Percentiles rank a stretch among this genome's conserved stretches.
Evolutionary conservation across 148 eudicot genomes (phyloP).

Genomic region (Fagopyrum tataricum): DNA sequence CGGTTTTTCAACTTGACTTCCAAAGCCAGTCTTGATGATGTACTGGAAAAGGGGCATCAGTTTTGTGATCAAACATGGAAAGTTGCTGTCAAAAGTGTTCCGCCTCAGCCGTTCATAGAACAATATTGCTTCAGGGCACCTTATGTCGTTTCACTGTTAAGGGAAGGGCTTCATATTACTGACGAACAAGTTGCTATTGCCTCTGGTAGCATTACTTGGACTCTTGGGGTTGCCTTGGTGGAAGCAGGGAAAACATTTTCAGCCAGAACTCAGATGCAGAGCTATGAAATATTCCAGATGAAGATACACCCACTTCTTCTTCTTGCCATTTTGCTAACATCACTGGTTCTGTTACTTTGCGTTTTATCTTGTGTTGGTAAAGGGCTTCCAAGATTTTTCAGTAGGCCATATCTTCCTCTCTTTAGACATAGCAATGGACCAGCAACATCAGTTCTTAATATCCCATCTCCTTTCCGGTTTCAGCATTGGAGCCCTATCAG

Average conservation of each 20-base stretch:
- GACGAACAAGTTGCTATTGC: constrained; percentile 68
- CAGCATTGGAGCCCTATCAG: constrained; percentile 71
- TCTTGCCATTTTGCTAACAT: constrained; percentile 46
- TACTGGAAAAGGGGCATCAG: constrained; percentile 70
- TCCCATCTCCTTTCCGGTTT: constrained; percentile 60
- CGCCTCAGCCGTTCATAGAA: constrained; percentile 92
- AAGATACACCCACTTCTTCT: constrained; percentile 63
- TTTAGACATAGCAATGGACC: constrained; percentile 51
- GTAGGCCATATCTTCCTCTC: constrained; percentile 60
- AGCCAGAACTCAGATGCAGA: constrained; percentile 30
- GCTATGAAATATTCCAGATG: constrained; percentile 48
- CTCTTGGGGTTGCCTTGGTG: constrained; percentile 86
- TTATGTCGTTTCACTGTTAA: constrained; percentile 61
- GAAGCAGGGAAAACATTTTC: constrained; percentile 90
- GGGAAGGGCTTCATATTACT: constrained; percentile 85
- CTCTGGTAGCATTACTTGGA: constrained; percentile 98
- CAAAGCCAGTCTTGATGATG: constrained; percentile 79
- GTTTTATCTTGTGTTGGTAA: constrained; percentile 56
- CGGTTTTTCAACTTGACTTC: constrained; percentile 85
- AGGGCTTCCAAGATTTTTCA: constrained; percentile 48
- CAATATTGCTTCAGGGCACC: constrained; percentile 99
- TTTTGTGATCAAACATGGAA: constrained; percentile 81
- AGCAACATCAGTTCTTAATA: constrained; percentile 48
- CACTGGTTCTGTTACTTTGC: constrained; percentile 44
- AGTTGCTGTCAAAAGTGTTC: constrained; percentile 71